These are phyloP conservation scores for Chlorella sp. DNA, from an alignment of 139 green algal species.

Conservation along the genomic window DNA sequence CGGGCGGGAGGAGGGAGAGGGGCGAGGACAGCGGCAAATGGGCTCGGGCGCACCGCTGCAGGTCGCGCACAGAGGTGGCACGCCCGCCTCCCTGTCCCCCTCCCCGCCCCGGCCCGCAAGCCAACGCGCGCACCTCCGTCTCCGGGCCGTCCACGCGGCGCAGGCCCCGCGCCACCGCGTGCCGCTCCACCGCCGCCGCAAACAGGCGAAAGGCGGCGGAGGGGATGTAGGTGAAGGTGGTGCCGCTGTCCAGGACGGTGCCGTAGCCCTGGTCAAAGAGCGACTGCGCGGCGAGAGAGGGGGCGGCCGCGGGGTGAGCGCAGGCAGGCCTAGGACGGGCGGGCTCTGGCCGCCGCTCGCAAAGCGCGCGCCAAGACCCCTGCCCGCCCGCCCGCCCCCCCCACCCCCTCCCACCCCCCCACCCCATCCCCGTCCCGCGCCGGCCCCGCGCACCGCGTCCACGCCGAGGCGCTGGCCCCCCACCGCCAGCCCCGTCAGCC, in stretches of 20 bases:
- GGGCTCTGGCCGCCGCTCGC: too few species aligned
- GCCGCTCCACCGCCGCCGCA: constrained; percentile 19
- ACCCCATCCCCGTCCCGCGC: too few species aligned
- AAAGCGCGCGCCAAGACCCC: too few species aligned
- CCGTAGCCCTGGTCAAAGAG: constrained; percentile 77
- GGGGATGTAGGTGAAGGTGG: constrained; percentile 96
- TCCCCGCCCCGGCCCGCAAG: constrained; percentile 11
- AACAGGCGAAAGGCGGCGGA: constrained; percentile 68
- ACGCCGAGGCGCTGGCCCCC: constrained; percentile 41
- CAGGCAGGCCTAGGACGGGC: too few species aligned
- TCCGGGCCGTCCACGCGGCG: constrained; percentile 34
- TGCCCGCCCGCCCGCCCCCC: too few species aligned
- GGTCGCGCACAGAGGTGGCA: constrained; percentile 13
- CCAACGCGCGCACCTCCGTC: too few species aligned
- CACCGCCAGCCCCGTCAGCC: constrained; percentile 64
- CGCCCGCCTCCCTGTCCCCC: constrained; percentile 23
- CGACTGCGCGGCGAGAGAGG: background rate
- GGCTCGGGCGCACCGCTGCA: background rate
- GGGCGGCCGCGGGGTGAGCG: too few species aligned
- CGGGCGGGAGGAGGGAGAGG: too few species aligned
- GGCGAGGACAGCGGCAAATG: background rate
- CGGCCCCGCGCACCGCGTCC: constrained; percentile 34
- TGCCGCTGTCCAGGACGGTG: constrained; percentile 92
- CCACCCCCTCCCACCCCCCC: too few species aligned
- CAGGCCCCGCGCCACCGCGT: constrained; percentile 19